A percentile compares a stretch with the other conserved stretches of the same genome.
Conservation (phyloP, 1,284 basidiomycete genomes). For the Malassezia obtusa region DNA sequence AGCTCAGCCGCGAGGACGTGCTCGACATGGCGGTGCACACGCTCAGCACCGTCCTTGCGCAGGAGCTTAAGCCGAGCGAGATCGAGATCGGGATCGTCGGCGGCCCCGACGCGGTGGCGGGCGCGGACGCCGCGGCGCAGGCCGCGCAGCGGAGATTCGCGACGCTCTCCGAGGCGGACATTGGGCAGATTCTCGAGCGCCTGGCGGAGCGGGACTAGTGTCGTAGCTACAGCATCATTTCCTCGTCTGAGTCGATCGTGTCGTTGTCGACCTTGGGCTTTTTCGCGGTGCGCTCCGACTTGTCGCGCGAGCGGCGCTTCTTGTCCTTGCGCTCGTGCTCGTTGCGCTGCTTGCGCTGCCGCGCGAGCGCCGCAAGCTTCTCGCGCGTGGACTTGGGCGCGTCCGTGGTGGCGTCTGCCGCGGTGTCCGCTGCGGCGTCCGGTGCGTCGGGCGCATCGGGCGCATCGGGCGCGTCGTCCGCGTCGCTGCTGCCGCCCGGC, state of each 20-base stretch:
- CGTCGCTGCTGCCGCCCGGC: conserved; percentile 5
- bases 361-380: conserved; percentile 11
- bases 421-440: conserved; percentile 10
- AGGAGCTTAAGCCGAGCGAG: conserved; percentile 71
- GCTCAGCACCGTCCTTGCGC: conserved; percentile 81
- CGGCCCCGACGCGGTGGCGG: conserved; percentile 22
- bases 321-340: conserved; percentile 6
- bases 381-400: conserved; percentile 11
- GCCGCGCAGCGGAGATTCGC: conserved; percentile 33
- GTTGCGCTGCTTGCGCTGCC: conserved; percentile 16
- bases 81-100: conserved; percentile 53
- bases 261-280: conserved; percentile 30
- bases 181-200: conserved; percentile 37
- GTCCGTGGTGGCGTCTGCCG: conserved; percentile 5
- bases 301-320: conserved; percentile 2
- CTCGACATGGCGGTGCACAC: conserved; percentile 83
- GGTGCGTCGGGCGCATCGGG: conserved; percentile 18
- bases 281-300: conserved; percentile 14
- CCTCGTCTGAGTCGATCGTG: conserved; percentile 39
- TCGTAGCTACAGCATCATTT: conserved; percentile 23
- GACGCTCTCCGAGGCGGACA: conserved; percentile 35
- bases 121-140: conserved; percentile 20
- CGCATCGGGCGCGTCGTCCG: conserved; percentile 19
- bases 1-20: conserved; percentile 30
- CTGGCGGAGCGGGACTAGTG: conserved; percentile 40